Evolutionary conservation across 2,329 filamentous ascomycete genomes (phyloP), one percentile per base, ranked within the genome.

Genomic region (Colletotrichum sp.): DNA sequence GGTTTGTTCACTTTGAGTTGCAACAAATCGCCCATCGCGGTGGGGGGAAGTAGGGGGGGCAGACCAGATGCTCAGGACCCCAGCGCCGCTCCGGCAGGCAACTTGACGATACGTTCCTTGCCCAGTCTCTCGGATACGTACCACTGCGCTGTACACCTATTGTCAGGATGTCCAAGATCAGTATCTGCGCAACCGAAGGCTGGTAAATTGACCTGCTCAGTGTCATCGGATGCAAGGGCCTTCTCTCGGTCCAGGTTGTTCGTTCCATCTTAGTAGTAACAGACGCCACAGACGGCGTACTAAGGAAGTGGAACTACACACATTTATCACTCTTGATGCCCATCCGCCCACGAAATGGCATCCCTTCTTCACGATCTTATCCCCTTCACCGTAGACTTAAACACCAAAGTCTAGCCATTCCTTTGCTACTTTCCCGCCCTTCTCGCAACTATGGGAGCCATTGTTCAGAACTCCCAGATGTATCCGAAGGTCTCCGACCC

Each of bases 1-100:
- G 32, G 61, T 59, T 34, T 73, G 48, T 74, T 69, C 70, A 32
- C 55, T 75, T 75, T 75, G 70, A 75, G 74, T 75, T 75, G 64
- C 70, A 73, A 59, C 74, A 69, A 65, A 68, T 75, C 74, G 59
- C 43, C 71, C 43, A 65, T 69, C 43, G 52, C 30, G 59, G 64
- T 43, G 64, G 57, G 64, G 60, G 52, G 52, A 21, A 43, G 21
- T 34, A 30, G 64, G 70, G 24, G 34, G 52, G 70, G 64, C 34
- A 59, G n/a, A 68, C 65, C 63, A 74, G 65, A 65, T 59, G 70
- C 70, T 57, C 63, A 57, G 55, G 55, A 75, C 72, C 64, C 64
- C 59, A 71, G 68, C 57, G 28, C 43, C 39, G 34, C 26, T 43
- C 64, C 70, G 74, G 70, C 74, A 76, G 74, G 70, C 74, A 76